A percentile compares a stretch with the other conserved stretches of the same genome.
These are phyloP conservation scores for Botrytis deweyae DNA, from an alignment of 2,329 filamentous ascomycete species.

Conservation along the genomic window DNA sequence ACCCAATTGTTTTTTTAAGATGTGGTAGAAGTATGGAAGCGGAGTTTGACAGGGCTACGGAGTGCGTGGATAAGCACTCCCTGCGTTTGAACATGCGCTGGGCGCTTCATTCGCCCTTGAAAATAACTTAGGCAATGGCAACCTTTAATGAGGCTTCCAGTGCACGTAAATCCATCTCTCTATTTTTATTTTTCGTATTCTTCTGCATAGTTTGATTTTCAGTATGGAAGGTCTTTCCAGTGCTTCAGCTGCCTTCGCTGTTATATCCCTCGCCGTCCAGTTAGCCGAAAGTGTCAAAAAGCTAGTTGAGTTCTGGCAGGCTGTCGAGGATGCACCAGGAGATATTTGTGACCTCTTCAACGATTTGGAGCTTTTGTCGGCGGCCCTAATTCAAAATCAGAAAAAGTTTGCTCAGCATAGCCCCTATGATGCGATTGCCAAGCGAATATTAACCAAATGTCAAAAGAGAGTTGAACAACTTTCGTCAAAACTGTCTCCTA, in stretches of 20 bases:
- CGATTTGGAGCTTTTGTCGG: conserved; percentile 13
- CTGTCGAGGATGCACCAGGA: conserved; percentile 6
- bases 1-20: conserved; percentile 10
- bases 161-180: too few relatives aligned
- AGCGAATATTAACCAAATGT: background rate
- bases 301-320: background rate
- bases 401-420: background rate
- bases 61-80: background rate
- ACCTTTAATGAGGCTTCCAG: background rate
- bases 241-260: conserved; percentile 15
- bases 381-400: background rate
- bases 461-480: conserved; percentile 1
- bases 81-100: background rate
- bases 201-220: background rate
- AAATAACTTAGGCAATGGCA: background rate
- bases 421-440: background rate
- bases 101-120: background rate
- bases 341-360: background rate
- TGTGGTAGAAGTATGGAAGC: conserved; percentile 5
- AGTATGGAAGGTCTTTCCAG: conserved; percentile 12
- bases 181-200: background rate
- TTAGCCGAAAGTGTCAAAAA: conserved; percentile 5
- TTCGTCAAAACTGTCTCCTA: background rate
- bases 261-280: background rate
- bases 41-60: background rate